These are phyloP conservation scores for Rhizophora mangle DNA, from an alignment of 345 rosid genomes.

Conservation along the genomic window DNA sequence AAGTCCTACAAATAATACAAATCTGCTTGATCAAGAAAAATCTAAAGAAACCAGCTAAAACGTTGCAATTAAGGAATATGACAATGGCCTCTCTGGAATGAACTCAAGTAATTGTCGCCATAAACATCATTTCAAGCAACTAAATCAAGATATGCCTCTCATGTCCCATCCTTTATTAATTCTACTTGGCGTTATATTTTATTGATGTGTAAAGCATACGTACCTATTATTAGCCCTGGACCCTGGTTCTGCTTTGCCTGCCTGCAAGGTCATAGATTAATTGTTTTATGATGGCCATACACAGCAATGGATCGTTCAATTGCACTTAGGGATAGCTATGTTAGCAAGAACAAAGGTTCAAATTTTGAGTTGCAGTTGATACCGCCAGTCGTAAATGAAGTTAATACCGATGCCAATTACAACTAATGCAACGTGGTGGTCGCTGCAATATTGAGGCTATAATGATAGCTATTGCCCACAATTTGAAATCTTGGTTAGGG, in stretches of 20 bases:
- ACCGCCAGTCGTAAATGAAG: too few relatives aligned
- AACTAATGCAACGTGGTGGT: too few relatives aligned
- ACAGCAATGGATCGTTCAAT: too few relatives aligned
- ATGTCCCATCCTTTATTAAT: background rate
- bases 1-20: constrained; percentile 16
- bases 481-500: too few relatives aligned
- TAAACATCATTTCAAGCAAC: background rate
- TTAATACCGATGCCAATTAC: too few relatives aligned
- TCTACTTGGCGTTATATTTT: background rate
- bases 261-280: background rate
- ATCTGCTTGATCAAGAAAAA: background rate
- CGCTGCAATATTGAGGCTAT: too few relatives aligned
- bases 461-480: too few relatives aligned
- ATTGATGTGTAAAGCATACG: background rate
- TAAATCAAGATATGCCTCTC: background rate
- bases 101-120: too few relatives aligned
- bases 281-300: background rate
- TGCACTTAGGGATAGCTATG: too few relatives aligned
- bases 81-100: too few relatives aligned
- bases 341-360: too few relatives aligned
- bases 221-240: background rate
- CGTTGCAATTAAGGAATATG: background rate
- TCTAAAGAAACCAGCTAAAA: background rate
- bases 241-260: background rate
- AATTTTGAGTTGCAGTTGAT: too few relatives aligned